Evolutionary conservation across 1,139 yeast genomes (phyloP).

Genomic region (Scheffersomyces segobiensis): DNA sequence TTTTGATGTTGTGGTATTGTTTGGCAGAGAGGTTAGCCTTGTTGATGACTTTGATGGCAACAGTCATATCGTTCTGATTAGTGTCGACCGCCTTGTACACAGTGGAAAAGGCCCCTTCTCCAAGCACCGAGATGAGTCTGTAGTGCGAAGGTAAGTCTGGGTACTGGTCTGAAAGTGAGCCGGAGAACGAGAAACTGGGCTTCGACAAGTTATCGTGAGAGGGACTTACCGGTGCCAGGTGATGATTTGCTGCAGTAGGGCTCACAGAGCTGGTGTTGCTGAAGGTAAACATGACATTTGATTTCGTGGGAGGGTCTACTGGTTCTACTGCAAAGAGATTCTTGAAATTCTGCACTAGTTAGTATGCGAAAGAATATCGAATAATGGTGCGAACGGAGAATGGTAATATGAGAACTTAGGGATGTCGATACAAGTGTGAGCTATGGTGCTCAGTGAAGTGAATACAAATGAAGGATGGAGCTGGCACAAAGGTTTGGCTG

Average conservation of each 20-base stretch:
- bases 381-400: not conserved
- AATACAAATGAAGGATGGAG: not conserved
- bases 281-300: not conserved
- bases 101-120: constrained; percentile 89
- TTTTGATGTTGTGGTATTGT: constrained; percentile 62
- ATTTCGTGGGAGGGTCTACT: not conserved
- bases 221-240: not conserved
- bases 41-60: constrained; percentile 84
- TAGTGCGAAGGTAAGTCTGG: constrained; percentile 21
- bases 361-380: constrained; percentile 1
- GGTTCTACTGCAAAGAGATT: constrained; percentile 8
- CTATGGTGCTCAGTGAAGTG: no score
- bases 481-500: not conserved
- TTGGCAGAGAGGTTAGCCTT: constrained; percentile 55
- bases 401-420: no score
- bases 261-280: not conserved
- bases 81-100: constrained; percentile 73
- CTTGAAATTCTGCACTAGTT: constrained; percentile 10
- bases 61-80: constrained; percentile 41
- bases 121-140: constrained; percentile 36
- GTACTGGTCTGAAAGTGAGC: constrained; percentile 1
- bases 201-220: not conserved
- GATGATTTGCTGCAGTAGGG: not conserved
- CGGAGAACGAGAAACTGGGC: not conserved
- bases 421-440: no score